Conservation (phyloP, 2,329 filamentous ascomycete species). For the Sordariomycetes sp. region DNA sequence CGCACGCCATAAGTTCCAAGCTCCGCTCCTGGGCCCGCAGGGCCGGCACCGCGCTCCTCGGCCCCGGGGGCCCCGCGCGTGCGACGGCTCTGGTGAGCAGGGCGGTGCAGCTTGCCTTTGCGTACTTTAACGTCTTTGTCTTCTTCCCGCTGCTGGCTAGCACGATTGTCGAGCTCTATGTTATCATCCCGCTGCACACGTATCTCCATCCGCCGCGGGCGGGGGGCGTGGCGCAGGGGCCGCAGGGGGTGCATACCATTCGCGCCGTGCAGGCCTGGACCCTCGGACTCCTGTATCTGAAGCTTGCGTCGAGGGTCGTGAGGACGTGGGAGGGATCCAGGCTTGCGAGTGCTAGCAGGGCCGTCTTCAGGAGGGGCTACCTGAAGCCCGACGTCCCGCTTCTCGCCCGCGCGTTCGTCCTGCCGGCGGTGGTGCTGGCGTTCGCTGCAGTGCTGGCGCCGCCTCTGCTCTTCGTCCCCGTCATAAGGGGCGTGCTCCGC, state of each 20-base stretch:
- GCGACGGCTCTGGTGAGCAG: slow-evolving; percentile 6
- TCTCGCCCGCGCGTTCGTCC: slow-evolving; percentile 74
- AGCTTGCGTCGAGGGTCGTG: slow-evolving; percentile 60
- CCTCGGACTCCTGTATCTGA: slow-evolving; percentile 78
- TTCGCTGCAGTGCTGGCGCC: slow-evolving; percentile 50
- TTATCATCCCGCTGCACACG: slow-evolving; percentile 76
- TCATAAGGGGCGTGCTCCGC: slow-evolving; percentile 4
- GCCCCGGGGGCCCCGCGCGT: slow-evolving; percentile 9
- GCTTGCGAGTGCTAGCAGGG: slow-evolving; percentile 59
- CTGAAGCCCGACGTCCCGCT: slow-evolving; percentile 65
- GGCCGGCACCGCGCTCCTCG: slow-evolving; percentile 10
- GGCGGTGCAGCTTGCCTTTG: slow-evolving; percentile 46
- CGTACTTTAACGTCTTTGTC: slow-evolving; percentile 62
- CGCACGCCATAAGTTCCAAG: slow-evolving; percentile 22
- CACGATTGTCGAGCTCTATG: slow-evolving; percentile 72
- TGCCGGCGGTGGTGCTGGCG: slow-evolving; percentile 57
- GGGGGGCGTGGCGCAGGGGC: slow-evolving; percentile 8
- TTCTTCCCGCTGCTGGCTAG: slow-evolving; percentile 72
- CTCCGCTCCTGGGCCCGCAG: slow-evolving; percentile 15
- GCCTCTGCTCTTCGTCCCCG: slow-evolving; percentile 19
- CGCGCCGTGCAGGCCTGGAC: slow-evolving; percentile 92
- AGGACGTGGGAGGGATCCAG: slow-evolving; percentile 56
- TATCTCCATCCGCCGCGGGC: slow-evolving; percentile 39
- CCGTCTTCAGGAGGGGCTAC: slow-evolving; percentile 63
- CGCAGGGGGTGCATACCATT: slow-evolving; percentile 47